Evolutionary conservation across 208 protist species (phyloP), one percentile per base, ranked within the genome.

Genomic region (Trichomonas vaginalis): DNA sequence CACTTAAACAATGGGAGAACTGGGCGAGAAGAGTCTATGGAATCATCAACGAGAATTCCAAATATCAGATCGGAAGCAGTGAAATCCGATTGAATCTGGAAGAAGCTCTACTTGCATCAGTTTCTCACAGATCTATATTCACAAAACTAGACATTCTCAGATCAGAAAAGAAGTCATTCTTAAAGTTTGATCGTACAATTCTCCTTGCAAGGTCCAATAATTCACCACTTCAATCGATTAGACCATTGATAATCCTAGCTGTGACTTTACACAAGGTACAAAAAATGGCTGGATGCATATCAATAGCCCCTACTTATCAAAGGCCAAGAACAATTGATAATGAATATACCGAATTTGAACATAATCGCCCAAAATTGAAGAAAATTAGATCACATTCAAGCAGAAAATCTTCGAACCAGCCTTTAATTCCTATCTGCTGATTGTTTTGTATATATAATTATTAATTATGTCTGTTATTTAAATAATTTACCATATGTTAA

Each of bases 1-100:
- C 40, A 35, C n/a, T 92, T 6, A 92, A 92, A 39, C 86, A 92
- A 27, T 92, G 86, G 86, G 86, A 92, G 51, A 92, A 92, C 15
- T 92, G 86, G 86, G 86, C 86, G 3, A 48, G 45, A 48, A 48
- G 86, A 51, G 14, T 92, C 56, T 51, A 92, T 92, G 14, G 86
- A 92, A 45, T 92, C 17, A 92, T 92, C 46, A 35, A 92, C 37
- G 86, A 92, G 39, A 42, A 42, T 45, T 40, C 12, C 37, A 39
- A 17, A 3, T 42, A 39, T 35, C 40, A 92, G 45, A 48, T 51
- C 23, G 8, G 45, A 15, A 56, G 17, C 27, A 40, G 51, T 51
- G 86, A 48, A 39, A 35, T 92, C 14, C 23, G 86, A 56, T 39
- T 92, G 0, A 56, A n/a, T 8, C 37, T 92, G 0, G 86, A 92